phyloP scores from a whole-genome alignment of 345 rosid species.

The Salix caprea region DNA sequence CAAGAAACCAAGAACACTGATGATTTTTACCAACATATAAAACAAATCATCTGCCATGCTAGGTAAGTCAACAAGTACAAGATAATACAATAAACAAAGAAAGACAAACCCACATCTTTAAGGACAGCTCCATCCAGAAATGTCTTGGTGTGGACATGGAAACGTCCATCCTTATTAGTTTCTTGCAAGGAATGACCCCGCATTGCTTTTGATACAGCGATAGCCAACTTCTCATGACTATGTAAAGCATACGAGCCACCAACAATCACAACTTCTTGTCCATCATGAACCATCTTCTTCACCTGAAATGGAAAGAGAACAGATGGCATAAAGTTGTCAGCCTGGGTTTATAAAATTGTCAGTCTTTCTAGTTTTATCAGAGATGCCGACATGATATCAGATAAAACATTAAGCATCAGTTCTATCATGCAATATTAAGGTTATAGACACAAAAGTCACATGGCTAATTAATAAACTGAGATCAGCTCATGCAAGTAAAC shows the following conservation, averaged over 20 bases:
- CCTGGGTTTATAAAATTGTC: neutral
- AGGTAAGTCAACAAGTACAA: neutral
- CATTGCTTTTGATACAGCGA: conserved; percentile 97
- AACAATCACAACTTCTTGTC: conserved; percentile 86
- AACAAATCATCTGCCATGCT: neutral
- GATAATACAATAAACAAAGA: neutral
- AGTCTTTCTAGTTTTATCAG: too few species aligned
- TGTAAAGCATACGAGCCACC: conserved; percentile 88
- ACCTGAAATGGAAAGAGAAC: conserved; percentile 36
- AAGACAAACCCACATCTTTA: conserved; percentile 67
- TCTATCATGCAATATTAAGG: neutral
- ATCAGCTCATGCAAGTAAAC: neutral
- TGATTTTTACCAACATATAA: neutral
- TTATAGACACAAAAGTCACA: neutral
- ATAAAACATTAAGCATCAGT: too few species aligned
- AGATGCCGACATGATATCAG: neutral
- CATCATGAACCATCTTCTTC: conserved; percentile 86
- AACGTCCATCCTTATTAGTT: conserved; percentile 90
- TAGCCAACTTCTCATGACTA: conserved; percentile 92
- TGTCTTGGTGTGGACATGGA: conserved; percentile 91
- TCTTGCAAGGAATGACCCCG: conserved; percentile 95
- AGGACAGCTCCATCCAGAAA: conserved; percentile 94
- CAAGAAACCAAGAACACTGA: neutral
- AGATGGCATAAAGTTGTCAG: neutral
- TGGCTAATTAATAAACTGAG: neutral